Evolutionary conservation across 2,329 filamentous ascomycete genomes (phyloP).

Genomic region (Trichoderma atrobrunneum): DNA sequence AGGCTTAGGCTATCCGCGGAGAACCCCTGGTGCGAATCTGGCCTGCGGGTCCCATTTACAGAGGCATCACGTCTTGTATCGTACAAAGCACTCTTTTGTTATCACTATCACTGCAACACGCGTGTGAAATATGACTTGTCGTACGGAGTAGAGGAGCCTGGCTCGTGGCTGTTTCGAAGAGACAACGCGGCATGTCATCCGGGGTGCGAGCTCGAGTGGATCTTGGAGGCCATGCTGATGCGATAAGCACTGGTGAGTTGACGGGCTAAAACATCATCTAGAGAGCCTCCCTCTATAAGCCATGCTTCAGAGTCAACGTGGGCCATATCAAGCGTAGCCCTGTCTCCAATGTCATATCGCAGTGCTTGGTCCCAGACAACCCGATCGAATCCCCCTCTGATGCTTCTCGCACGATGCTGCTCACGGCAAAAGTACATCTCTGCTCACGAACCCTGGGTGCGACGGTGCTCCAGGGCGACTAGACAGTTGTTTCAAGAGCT

Average conservation of each 20-base stretch:
- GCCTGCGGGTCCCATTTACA: background rate
- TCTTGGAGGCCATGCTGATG: background rate
- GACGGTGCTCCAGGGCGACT: background rate
- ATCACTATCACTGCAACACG: background rate
- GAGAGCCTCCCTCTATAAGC: background rate
- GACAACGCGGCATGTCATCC: background rate
- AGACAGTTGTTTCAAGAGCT: background rate
- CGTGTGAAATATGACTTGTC: background rate
- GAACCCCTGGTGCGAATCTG: conserved; percentile 13
- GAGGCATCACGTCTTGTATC: background rate
- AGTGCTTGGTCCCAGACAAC: background rate
- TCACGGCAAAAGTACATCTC: too few relatives aligned
- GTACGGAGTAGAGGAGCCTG: background rate
- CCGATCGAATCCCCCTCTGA: background rate
- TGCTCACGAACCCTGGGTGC: background rate
- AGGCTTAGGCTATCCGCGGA: background rate
- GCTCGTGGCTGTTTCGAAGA: background rate
- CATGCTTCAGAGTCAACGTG: background rate
- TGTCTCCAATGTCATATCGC: background rate
- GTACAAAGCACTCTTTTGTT: background rate
- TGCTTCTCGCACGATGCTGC: background rate
- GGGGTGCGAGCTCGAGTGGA: background rate
- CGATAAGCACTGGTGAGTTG: background rate
- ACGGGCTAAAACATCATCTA: background rate
- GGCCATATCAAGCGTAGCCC: background rate